Evolutionary conservation across 495 filamentous ascomycete genomes (phyloP).

Genomic region (Saxophila tyrrhenica): DNA sequence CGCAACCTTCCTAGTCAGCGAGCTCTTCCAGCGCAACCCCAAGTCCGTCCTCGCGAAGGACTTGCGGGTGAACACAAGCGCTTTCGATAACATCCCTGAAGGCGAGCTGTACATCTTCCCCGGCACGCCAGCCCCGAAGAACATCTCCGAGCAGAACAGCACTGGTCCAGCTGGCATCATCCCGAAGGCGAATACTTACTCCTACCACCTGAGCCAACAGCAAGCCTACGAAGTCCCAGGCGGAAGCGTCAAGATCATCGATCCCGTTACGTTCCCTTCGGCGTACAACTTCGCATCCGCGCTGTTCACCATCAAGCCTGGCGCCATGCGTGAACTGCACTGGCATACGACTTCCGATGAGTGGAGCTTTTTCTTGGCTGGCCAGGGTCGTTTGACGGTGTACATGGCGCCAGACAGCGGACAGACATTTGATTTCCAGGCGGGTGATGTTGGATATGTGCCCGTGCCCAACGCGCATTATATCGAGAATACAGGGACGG

Average conservation of each 20-base stretch:
- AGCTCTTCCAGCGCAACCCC: conserved; percentile 51
- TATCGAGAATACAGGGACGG: conserved; percentile 40
- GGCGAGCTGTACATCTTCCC: conserved; percentile 60
- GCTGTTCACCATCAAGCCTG: conserved; percentile 49
- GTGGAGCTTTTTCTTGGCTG: conserved; percentile 43
- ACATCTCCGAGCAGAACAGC: conserved; percentile 48
- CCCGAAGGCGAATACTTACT: conserved; percentile 42
- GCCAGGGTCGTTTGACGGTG: conserved; percentile 42
- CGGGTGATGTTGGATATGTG: conserved; percentile 51
- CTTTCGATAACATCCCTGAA: conserved; percentile 47
- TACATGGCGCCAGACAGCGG: conserved; percentile 37
- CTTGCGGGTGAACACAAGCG: conserved; percentile 42
- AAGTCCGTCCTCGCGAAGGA: conserved; percentile 54
- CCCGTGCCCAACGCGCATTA: conserved; percentile 53
- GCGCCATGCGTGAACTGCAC: conserved; percentile 49
- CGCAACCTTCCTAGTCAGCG: conserved; percentile 55
- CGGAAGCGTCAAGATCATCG: conserved; percentile 56
- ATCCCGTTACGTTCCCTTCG: conserved; percentile 52
- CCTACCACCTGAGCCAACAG: conserved; percentile 57
- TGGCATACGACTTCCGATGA: conserved; percentile 49
- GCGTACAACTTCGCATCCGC: conserved; percentile 49
- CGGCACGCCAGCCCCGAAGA: conserved; percentile 47
- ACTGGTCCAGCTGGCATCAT: conserved; percentile 38
- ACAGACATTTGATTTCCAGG: conserved; percentile 32
- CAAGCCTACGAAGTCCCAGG: conserved; percentile 46